Conservation (phyloP, 305 asterid species). For the Fraxinus xanthoxyloides region DNA sequence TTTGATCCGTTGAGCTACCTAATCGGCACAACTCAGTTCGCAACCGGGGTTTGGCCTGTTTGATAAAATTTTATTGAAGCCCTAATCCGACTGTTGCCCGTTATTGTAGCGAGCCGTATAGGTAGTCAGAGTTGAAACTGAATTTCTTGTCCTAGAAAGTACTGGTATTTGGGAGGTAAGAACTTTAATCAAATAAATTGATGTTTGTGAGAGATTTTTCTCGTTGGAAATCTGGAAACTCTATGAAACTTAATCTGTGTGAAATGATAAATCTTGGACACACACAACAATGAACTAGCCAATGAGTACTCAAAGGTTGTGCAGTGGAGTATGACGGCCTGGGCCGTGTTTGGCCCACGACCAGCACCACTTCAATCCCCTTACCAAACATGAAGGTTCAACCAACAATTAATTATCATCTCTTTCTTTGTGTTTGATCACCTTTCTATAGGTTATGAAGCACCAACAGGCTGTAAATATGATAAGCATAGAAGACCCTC, state of each 20-base stretch:
- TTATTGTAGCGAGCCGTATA: too few relatives aligned
- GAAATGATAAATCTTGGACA: background rate
- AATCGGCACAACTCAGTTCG: too few relatives aligned
- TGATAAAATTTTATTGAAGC: too few relatives aligned
- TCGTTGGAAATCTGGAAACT: background rate
- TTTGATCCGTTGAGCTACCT: too few relatives aligned
- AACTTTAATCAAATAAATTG: background rate
- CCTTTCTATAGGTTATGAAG: slow-evolving; percentile 42
- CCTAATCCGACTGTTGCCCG: too few relatives aligned
- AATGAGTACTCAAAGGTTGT: background rate
- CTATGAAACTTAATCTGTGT: background rate
- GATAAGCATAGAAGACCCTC: slow-evolving; percentile 51
- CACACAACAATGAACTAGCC: background rate
- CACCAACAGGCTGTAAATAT: slow-evolving; percentile 65
- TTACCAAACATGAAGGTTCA: background rate
- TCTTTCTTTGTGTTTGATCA: background rate
- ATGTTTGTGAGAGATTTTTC: background rate
- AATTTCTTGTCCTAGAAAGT: slow-evolving; percentile 56
- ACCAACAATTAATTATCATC: background rate
- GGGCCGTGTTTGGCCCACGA: background rate
- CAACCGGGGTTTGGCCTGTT: too few relatives aligned
- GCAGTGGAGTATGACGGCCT: background rate
- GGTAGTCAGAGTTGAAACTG: slow-evolving; percentile 27
- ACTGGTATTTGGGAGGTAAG: slow-evolving; percentile 64
- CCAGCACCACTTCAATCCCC: background rate